Evolutionary conservation across 2,329 filamentous ascomycete genomes (phyloP).

Genomic region (Aspergillus udagawae): DNA sequence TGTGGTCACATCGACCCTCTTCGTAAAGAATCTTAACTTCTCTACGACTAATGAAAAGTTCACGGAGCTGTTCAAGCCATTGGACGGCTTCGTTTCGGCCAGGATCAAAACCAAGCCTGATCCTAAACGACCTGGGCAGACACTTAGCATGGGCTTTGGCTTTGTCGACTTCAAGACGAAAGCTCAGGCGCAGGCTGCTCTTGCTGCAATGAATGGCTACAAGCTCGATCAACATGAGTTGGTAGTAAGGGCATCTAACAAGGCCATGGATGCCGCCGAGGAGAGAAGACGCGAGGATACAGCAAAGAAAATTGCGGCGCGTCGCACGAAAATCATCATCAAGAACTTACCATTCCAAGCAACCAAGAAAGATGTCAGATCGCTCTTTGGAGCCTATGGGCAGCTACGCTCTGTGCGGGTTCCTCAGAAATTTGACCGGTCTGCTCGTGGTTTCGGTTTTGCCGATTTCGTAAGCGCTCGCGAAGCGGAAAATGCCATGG

Average conservation of each 20-base stretch:
- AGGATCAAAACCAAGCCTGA: slow-evolving; percentile 91
- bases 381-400: slow-evolving; percentile 84
- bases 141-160: slow-evolving; percentile 94
- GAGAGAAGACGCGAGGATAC: slow-evolving; percentile 78
- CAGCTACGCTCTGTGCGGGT: slow-evolving; percentile 88
- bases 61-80: slow-evolving; percentile 69
- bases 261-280: slow-evolving; percentile 80
- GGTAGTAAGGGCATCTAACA: slow-evolving; percentile 80
- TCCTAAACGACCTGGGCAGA: slow-evolving; percentile 81
- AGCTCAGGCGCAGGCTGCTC: slow-evolving; percentile 71
- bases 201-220: slow-evolving; percentile 82
- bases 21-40: slow-evolving; percentile 93
- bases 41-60: slow-evolving; percentile 74
- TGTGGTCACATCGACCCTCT: slow-evolving; percentile 72
- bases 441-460: slow-evolving; percentile 90
- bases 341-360: slow-evolving; percentile 98
- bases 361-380: slow-evolving; percentile 84
- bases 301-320: slow-evolving; percentile 71
- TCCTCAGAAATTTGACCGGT: slow-evolving; percentile 89
- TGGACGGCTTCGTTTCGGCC: slow-evolving; percentile 86
- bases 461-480: slow-evolving; percentile 89
- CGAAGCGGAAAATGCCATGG: slow-evolving; percentile 87
- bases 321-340: slow-evolving; percentile 89
- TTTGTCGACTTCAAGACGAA: slow-evolving; percentile 85
- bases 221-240: slow-evolving; percentile 84